phyloP scores from a whole-genome alignment of 2,329 filamentous ascomycete species.

The Ophiostoma himal-ulmi region DNA sequence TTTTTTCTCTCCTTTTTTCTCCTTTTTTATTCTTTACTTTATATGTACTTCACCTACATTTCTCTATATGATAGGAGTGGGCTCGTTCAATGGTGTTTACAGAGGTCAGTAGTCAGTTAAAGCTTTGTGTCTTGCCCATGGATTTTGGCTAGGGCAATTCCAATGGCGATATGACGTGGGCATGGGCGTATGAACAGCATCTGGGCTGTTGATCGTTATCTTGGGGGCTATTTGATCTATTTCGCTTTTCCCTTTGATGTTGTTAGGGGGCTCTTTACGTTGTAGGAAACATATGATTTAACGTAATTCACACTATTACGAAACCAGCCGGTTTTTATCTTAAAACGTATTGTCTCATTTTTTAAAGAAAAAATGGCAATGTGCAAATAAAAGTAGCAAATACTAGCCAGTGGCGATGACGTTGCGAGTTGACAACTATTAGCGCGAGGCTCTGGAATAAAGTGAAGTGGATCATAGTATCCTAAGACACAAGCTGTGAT shows the following conservation, averaged over 20 bases:
- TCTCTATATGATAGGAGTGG: not conserved
- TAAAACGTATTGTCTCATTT: not conserved
- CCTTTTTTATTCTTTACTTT: not conserved
- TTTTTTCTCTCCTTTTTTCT: not conserved
- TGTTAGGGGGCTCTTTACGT: not conserved
- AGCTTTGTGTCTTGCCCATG: not conserved
- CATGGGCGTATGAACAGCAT: not conserved
- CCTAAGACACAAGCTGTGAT: not conserved
- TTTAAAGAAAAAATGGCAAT: not conserved
- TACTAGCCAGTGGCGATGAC: not conserved
- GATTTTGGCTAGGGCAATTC: not conserved
- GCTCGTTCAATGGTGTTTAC: not conserved
- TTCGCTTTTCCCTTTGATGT: not conserved
- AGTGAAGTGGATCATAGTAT: not conserved
- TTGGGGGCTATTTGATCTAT: not conserved
- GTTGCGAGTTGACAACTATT: not conserved
- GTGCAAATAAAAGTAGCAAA: not conserved
- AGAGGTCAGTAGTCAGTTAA: not conserved
- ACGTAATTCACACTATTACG: not conserved
- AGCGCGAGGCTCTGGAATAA: not conserved
- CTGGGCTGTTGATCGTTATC: not conserved
- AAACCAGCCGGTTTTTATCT: not conserved
- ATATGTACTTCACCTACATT: not conserved
- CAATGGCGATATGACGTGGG: not conserved
- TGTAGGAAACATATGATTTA: constrained; percentile 1